Percentiles rank a stretch among this genome's conserved stretches.
These are phyloP conservation scores for Talaromyces sp. DNA, from an alignment of 2,329 filamentous ascomycete genomes.

Conservation along the genomic window DNA sequence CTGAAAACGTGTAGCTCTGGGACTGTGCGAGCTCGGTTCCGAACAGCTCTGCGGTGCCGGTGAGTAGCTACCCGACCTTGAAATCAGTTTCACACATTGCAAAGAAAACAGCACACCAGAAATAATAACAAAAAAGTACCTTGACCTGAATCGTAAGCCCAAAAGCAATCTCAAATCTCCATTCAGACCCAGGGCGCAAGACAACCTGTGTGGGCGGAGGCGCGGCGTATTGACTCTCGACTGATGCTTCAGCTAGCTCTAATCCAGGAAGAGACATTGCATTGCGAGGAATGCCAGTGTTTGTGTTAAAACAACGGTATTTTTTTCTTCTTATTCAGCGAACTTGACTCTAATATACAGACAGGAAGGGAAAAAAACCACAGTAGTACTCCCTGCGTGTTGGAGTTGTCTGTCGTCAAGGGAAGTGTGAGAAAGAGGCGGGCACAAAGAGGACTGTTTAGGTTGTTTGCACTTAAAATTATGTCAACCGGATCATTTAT, in stretches of 20 bases:
- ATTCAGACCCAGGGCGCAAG: slow-evolving; percentile 66
- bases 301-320: not conserved
- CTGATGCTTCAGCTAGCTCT: slow-evolving; percentile 61
- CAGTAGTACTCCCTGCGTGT: not conserved
- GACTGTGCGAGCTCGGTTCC: slow-evolving; percentile 85
- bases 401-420: not conserved
- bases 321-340: not conserved
- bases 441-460: not conserved
- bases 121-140: slow-evolving; percentile 30
- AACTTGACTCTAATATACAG: not conserved
- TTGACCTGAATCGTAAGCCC: slow-evolving; percentile 50
- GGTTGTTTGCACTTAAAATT: not conserved
- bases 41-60: slow-evolving; percentile 86
- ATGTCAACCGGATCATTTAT: not conserved
- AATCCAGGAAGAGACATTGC: slow-evolving; percentile 70
- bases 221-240: slow-evolving; percentile 37
- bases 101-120: not conserved
- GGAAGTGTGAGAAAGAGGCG: not conserved
- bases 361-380: not conserved
- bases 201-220: slow-evolving; percentile 44
- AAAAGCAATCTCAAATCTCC: slow-evolving; percentile 69
- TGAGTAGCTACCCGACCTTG: slow-evolving; percentile 54
- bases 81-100: not conserved
- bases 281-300: slow-evolving; percentile 14
- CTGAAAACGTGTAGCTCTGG: slow-evolving; percentile 74